Evolutionary conservation across 306 rosid genomes (phyloP), one percentile per base, ranked within the genome.

Genomic region (Ormosia semicastrata): DNA sequence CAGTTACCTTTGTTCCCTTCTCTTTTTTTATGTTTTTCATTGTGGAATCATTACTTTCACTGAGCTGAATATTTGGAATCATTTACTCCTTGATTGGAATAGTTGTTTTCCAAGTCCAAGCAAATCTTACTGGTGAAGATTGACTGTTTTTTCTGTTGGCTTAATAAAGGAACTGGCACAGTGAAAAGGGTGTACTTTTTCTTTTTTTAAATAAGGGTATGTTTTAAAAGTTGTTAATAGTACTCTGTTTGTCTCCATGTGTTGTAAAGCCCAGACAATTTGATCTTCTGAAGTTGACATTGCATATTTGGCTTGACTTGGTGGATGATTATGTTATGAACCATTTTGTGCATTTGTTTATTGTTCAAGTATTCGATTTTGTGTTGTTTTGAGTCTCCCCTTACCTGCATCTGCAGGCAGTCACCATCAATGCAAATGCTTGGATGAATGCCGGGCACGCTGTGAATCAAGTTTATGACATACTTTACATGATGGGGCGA

Each of bases 381-480:
- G 70, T 63, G 46, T 53, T 77, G 56, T 72, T 64, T 30, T 80
- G 50, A 49, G 73, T 18, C 11, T 74, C 0, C 24, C 0, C 10
- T 33, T 75, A 7, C n/a, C 4, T 64, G 46, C 3, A 34, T 80
- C 9, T 83, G 84, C 78, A 95, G 99, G 99, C 89, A 65, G 87
- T 95, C 36, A 93, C 92, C 8, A 53, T 95, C 37, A 90, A 18
- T 66, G 76, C 91, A 88, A 95, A 95, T 88, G 94, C 93, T 30
- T 95, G 99, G 99, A 87, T 97, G 30, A 70, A 92, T 79, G 85
- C 91, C 2, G 99, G 98, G 29, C 98, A 95, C 66, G 87, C 98
- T 13, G 96, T 93, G 84, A 91, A 95, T 84, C 99, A 95, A 75
- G n/a, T 95, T 8, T 95, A 95, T 75, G 99, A 93, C 77, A 17